These are phyloP conservation scores for Penicillium mononematosum DNA, from an alignment of 495 filamentous ascomycete species.

Conservation along the genomic window DNA sequence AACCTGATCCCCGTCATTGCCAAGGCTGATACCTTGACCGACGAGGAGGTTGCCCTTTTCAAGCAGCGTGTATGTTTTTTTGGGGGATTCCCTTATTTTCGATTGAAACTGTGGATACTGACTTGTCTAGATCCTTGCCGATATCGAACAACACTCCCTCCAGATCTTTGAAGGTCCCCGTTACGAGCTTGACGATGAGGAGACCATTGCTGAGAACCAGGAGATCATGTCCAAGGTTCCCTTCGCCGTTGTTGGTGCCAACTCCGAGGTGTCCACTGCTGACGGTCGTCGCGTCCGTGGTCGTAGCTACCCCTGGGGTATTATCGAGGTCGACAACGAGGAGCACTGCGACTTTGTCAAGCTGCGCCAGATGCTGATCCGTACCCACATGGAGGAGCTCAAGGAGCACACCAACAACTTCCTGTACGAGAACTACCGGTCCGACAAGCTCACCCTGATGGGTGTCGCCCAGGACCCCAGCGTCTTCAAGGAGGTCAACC, in stretches of 20 bases:
- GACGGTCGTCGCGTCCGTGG: constrained; percentile 96
- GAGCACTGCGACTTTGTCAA: constrained; percentile 99
- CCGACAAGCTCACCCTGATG: constrained; percentile 97
- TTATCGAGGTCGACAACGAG: constrained; percentile 99
- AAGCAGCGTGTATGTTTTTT: constrained; percentile 86
- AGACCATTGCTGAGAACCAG: constrained; percentile 99
- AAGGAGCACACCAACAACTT: constrained; percentile 99
- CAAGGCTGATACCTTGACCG: constrained; percentile 96
- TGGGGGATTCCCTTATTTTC: background rate
- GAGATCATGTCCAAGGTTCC: constrained; percentile 99
- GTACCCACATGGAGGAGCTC: constrained; percentile 99
- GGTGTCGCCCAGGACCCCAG: constrained; percentile 96
- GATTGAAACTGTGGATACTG: constrained; percentile 7
- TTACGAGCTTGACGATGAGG: constrained; percentile 97
- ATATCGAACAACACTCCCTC: constrained; percentile 93
- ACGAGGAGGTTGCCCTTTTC: constrained; percentile 91
- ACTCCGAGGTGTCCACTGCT: constrained; percentile 81
- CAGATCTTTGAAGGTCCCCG: constrained; percentile 98
- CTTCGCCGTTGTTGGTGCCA: constrained; percentile 96
- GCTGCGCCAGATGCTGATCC: constrained; percentile 98
- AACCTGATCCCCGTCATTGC: constrained; percentile 99
- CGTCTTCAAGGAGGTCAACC: constrained; percentile 99
- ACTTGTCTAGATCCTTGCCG: constrained; percentile 77
- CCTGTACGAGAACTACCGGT: constrained; percentile 98
- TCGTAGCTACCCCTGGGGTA: constrained; percentile 95